Percentiles rank a stretch among this genome's conserved stretches.
These are phyloP conservation scores for Parafenestella ontariensis DNA, from an alignment of 2,329 filamentous ascomycete genomes.

Conservation along the genomic window DNA sequence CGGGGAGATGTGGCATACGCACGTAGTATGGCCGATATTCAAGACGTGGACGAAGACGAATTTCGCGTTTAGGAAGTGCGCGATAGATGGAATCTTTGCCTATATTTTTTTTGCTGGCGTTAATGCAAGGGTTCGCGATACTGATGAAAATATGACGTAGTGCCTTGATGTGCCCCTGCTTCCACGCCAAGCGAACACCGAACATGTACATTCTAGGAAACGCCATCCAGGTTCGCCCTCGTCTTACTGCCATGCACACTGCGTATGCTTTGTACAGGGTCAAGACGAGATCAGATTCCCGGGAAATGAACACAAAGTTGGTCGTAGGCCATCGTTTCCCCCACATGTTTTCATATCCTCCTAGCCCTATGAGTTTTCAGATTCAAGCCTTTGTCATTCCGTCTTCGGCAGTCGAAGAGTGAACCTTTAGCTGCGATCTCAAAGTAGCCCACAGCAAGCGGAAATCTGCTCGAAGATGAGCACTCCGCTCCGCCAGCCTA, in stretches of 20 bases:
- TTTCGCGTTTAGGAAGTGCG: not conserved
- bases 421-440: slow-evolving; percentile 11
- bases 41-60: not conserved
- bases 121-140: not conserved
- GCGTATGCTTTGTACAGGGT: no score
- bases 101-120: not conserved
- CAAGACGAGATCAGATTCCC: no score
- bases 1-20: not conserved
- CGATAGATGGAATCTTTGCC: not conserved
- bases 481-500: slow-evolving; percentile 24
- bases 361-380: not conserved
- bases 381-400: not conserved
- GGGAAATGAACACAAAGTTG: no score
- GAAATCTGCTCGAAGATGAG: not conserved
- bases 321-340: no score
- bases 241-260: no score
- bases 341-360: not conserved
- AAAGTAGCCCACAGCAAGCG: not conserved
- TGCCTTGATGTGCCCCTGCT: not conserved
- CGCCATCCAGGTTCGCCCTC: not conserved
- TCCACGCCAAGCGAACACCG: not conserved
- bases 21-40: not conserved
- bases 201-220: not conserved
- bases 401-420: not conserved
- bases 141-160: not conserved